Evolutionary conservation across 176 grass and related monocot genomes (phyloP).

Genomic region (Dendrocalamus sinicus): DNA sequence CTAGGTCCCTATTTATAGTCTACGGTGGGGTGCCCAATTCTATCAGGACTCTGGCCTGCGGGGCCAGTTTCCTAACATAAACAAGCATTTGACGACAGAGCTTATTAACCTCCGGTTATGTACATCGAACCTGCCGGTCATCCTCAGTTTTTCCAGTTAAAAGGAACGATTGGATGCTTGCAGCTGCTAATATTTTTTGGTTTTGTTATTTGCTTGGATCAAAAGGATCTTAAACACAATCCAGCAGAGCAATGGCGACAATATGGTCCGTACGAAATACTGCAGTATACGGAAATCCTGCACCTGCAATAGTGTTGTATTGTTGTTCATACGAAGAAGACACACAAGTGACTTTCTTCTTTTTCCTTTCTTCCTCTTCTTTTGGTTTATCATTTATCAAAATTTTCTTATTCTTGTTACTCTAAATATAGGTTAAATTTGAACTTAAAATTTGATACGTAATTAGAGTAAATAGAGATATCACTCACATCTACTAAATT

Average conservation of each 20-base stretch:
- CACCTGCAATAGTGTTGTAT: neutral
- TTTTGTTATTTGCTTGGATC: neutral
- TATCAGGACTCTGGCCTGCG: too few relatives aligned
- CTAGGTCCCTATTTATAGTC: too few relatives aligned
- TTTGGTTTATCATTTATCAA: neutral
- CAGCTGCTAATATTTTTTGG: neutral
- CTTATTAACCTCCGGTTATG: conserved; percentile 5
- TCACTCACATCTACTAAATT: too few relatives aligned
- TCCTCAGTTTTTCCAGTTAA: neutral
- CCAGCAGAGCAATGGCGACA: neutral
- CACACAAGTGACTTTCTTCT: neutral
- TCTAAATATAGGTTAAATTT: too few relatives aligned
- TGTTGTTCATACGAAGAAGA: neutral
- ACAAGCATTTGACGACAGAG: conserved; percentile 10
- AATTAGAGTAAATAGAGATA: too few relatives aligned
- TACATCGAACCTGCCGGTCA: neutral
- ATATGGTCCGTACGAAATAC: neutral
- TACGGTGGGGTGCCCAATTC: too few relatives aligned
- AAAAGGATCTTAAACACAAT: conserved; percentile 32
- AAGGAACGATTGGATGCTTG: neutral
- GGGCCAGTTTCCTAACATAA: too few relatives aligned
- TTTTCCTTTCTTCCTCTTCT: neutral
- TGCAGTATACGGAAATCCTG: neutral
- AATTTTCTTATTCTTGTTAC: too few relatives aligned
- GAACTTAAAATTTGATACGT: too few relatives aligned